Evolutionary conservation across 108 stramenopile species (phyloP).

Genomic region (Skeletonema marinoi): DNA sequence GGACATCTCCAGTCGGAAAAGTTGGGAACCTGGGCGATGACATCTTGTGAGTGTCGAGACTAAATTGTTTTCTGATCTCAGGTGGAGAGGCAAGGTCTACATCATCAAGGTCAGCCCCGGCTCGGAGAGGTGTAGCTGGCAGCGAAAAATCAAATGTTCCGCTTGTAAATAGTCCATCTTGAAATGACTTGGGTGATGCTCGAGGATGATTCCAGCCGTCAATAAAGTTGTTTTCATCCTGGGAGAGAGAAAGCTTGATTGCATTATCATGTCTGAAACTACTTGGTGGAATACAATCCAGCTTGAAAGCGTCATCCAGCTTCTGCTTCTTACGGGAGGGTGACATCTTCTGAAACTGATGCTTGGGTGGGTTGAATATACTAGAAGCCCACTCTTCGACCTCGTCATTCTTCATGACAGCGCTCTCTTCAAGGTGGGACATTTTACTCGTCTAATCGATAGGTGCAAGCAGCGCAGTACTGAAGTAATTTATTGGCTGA

Average conservation of each 20-base stretch:
- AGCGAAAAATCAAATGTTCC: background rate
- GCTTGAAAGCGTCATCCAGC: background rate
- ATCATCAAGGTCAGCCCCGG: background rate
- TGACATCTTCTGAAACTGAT: background rate
- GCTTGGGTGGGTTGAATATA: background rate
- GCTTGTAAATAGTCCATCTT: conserved; percentile 1
- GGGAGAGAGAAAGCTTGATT: background rate
- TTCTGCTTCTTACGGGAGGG: conserved; percentile 1
- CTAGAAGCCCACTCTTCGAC: background rate
- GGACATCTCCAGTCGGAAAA: background rate
- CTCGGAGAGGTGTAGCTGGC: background rate
- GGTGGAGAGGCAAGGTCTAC: background rate
- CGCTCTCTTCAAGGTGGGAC: background rate
- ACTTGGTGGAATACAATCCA: background rate
- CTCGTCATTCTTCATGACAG: background rate
- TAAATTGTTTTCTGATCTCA: background rate
- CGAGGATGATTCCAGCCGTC: background rate
- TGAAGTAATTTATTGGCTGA: background rate
- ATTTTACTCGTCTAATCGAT: background rate
- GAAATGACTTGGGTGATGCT: background rate
- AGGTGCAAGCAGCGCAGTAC: background rate
- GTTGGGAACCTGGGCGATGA: background rate
- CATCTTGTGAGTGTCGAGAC: background rate
- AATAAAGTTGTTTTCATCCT: background rate
- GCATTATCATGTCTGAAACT: background rate